Conservation (phyloP, 2,329 filamentous ascomycete species). For the Trichoderma pleuroti region DNA sequence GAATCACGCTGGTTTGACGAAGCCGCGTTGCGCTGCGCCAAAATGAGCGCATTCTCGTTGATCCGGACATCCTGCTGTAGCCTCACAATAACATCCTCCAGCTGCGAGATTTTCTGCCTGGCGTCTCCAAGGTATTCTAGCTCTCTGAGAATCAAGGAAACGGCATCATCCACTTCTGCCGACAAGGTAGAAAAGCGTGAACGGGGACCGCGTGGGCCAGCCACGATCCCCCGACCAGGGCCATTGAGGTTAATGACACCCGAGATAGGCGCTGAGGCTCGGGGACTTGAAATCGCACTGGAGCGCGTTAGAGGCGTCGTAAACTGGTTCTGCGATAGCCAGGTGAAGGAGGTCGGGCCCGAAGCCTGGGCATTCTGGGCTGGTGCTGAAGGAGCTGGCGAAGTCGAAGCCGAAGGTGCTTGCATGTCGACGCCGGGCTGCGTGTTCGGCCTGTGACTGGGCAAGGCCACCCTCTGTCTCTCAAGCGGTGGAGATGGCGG, state of each 20-base stretch:
- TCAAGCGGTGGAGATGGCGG: conserved; percentile 13
- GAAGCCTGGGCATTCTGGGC: not conserved
- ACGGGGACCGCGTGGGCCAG: not conserved
- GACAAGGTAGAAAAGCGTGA: conserved; percentile 16
- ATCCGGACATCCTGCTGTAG: conserved; percentile 13
- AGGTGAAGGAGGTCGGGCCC: not conserved
- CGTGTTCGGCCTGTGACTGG: conserved; percentile 4
- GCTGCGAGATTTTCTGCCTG: conserved; percentile 7
- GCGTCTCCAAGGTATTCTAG: conserved; percentile 16
- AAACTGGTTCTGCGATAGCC: conserved; percentile 9
- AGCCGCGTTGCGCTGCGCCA: conserved; percentile 16
- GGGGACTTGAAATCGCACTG: not conserved
- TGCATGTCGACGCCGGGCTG: not conserved
- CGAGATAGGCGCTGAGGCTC: not conserved
- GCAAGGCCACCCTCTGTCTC: conserved; percentile 6
- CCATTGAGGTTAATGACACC: not conserved
- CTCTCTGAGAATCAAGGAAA: conserved; percentile 3
- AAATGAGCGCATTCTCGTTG: conserved; percentile 13
- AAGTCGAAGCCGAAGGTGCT: not conserved
- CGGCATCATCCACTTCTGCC: conserved; percentile 11
- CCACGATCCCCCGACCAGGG: not conserved
- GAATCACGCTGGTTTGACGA: conserved; percentile 5
- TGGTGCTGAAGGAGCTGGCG: not conserved
- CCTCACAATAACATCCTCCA: conserved; percentile 11
- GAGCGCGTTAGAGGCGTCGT: conserved; percentile 1